Evolutionary conservation across 2,329 filamentous ascomycete species (phyloP).

Genomic region (Chalaropsis ovoidea): DNA sequence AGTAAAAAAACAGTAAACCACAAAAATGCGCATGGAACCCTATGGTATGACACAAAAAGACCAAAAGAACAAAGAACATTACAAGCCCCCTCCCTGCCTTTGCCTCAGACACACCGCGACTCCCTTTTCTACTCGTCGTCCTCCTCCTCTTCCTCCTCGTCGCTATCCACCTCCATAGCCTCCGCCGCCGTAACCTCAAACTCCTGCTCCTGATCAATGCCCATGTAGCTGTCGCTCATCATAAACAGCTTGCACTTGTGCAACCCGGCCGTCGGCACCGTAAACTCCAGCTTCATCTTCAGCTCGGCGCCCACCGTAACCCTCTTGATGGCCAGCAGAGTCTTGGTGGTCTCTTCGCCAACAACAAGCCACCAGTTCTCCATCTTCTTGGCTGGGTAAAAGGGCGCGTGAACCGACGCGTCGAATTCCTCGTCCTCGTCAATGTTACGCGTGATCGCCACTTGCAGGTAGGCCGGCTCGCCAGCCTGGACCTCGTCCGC

Average conservation of each 20-base stretch:
- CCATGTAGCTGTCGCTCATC: slow-evolving; percentile 95
- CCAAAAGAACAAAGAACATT: not conserved
- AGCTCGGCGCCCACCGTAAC: slow-evolving; percentile 74
- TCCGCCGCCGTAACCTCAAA: slow-evolving; percentile 81
- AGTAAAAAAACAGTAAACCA: not conserved
- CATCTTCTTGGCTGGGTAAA: slow-evolving; percentile 83
- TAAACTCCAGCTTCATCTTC: slow-evolving; percentile 75
- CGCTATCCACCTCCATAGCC: slow-evolving; percentile 88
- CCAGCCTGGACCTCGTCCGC: slow-evolving; percentile 69
- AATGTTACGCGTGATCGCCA: slow-evolving; percentile 75
- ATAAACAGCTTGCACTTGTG: slow-evolving; percentile 84
- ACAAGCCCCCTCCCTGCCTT: not conserved
- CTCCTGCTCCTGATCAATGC: slow-evolving; percentile 87
- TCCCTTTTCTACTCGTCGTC: slow-evolving; percentile 38
- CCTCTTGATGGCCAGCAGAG: slow-evolving; percentile 82
- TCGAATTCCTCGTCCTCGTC: slow-evolving; percentile 61
- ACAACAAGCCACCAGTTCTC: slow-evolving; percentile 99
- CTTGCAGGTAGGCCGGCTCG: slow-evolving; percentile 68
- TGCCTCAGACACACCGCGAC: slow-evolving; percentile 1
- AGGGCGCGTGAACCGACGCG: slow-evolving; percentile 81
- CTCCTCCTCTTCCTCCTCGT: slow-evolving; percentile 54
- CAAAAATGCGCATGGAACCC: not conserved
- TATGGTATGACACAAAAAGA: slow-evolving; percentile 2
- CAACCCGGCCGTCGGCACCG: slow-evolving; percentile 70
- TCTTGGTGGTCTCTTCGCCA: slow-evolving; percentile 81